Evolutionary conservation across 2,329 filamentous ascomycete species (phyloP).

Genomic region (Alternaria tenuissima): DNA sequence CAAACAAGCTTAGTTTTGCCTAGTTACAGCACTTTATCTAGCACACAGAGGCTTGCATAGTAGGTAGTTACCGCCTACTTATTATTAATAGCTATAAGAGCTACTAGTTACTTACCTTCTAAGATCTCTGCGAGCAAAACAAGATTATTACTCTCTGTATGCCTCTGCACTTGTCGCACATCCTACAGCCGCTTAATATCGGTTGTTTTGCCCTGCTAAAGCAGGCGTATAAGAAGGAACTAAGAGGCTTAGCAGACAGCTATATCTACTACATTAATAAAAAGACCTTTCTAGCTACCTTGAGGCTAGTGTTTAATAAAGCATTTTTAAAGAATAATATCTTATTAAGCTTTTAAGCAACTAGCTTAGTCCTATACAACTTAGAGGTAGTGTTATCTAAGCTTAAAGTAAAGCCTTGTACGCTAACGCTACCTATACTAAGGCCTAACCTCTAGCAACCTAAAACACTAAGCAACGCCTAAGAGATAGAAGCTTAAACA

Average conservation of each 20-base stretch:
- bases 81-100: constrained; percentile 51
- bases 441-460: too few relatives aligned
- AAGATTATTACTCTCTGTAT: constrained; percentile 53
- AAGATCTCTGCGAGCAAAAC: constrained; percentile 45
- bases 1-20: constrained; percentile 43
- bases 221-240: constrained; percentile 12
- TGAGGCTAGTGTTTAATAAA: constrained; percentile 30
- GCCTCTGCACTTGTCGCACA: constrained; percentile 18
- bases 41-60: constrained; percentile 33
- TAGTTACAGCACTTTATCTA: constrained; percentile 51
- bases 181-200: not conserved
- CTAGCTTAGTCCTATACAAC: constrained; percentile 46
- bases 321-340: constrained; percentile 6
- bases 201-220: not conserved
- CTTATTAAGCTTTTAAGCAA: constrained; percentile 37
- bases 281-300: constrained; percentile 28
- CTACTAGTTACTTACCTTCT: constrained; percentile 47
- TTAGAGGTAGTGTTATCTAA: constrained; percentile 43
- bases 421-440: constrained; percentile 13
- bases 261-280: constrained; percentile 42
- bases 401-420: constrained; percentile 36
- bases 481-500: too few relatives aligned
- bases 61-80: constrained; percentile 45
- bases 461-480: too few relatives aligned
- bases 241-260: constrained; percentile 37